Evolutionary conservation across 2,329 filamentous ascomycete species (phyloP).

Genomic region (Tolypocladium inflatum): DNA sequence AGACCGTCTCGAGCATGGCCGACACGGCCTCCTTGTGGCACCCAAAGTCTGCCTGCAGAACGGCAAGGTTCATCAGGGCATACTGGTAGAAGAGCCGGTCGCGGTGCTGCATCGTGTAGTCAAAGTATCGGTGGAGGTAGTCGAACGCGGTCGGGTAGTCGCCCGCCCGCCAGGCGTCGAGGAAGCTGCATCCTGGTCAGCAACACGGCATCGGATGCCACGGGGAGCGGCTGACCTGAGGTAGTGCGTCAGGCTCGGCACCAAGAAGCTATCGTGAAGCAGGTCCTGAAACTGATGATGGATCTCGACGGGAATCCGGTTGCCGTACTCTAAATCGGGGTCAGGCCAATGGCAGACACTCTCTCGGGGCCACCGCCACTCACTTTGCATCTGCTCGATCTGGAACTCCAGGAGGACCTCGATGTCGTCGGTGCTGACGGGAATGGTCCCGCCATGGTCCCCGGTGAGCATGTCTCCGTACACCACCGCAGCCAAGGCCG

Average conservation of each 20-base stretch:
- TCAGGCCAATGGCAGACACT: slow-evolving; percentile 3
- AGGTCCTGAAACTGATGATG: slow-evolving; percentile 61
- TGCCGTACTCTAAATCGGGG: slow-evolving; percentile 53
- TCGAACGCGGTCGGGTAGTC: slow-evolving; percentile 89
- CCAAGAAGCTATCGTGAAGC: slow-evolving; percentile 54
- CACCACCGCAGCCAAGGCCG: slow-evolving; percentile 34
- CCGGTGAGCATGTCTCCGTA: slow-evolving; percentile 45
- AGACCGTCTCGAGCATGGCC: slow-evolving; percentile 89
- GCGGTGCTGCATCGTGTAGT: slow-evolving; percentile 83
- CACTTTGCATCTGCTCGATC: slow-evolving; percentile 77
- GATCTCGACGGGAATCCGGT: slow-evolving; percentile 66
- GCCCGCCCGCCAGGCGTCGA: slow-evolving; percentile 85
- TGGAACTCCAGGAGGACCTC: slow-evolving; percentile 80
- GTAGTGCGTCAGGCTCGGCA: slow-evolving; percentile 69
- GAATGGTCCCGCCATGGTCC: slow-evolving; percentile 27
- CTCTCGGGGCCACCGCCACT: slow-evolving; percentile 11
- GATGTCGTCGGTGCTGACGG: slow-evolving; percentile 68
- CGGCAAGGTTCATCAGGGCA: slow-evolving; percentile 83
- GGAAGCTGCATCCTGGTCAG: slow-evolving; percentile 46
- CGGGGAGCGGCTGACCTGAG: slow-evolving; percentile 40
- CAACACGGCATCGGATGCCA: not conserved
- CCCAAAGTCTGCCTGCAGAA: slow-evolving; percentile 91
- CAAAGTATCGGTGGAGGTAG: slow-evolving; percentile 86
- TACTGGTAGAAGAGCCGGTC: slow-evolving; percentile 90
- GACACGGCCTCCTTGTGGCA: slow-evolving; percentile 84